Percentiles rank a stretch among this genome's conserved stretches.
phyloP scores from a whole-genome alignment of 2,329 filamentous ascomycete genomes.

The Talaromyces sp. region DNA sequence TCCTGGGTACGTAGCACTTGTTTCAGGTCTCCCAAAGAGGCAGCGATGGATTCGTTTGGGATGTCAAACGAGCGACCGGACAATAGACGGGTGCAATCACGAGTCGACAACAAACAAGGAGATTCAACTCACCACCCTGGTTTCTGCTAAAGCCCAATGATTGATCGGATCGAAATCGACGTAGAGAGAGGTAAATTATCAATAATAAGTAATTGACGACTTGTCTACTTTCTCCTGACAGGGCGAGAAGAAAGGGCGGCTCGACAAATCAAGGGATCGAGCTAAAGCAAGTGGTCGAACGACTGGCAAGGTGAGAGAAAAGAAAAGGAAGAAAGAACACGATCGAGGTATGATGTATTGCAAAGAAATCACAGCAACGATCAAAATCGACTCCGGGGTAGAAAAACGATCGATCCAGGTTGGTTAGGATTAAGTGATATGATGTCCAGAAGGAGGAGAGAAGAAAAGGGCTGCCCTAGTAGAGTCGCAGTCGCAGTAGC shows the following conservation, averaged over 20 bases:
- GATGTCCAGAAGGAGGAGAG: background rate
- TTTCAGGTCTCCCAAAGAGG: background rate
- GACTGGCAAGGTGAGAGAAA: background rate
- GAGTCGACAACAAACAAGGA: background rate
- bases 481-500: background rate
- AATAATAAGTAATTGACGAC: background rate
- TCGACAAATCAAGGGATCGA: background rate
- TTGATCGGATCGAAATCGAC: background rate
- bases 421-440: background rate
- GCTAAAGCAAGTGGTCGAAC: background rate
- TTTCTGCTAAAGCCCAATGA: constrained; percentile 7
- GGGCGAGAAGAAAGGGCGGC: background rate
- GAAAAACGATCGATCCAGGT: constrained; percentile 4
- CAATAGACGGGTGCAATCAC: background rate
- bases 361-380: background rate
- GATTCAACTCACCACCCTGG: constrained; percentile 13
- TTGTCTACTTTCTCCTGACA: background rate
- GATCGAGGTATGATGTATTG: background rate
- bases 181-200: background rate
- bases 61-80: background rate
- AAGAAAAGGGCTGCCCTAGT: background rate
- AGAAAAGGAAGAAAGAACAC: background rate
- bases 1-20: background rate
- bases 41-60: background rate
- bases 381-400: constrained; percentile 6